phyloP scores from a whole-genome alignment of 208 protist genomes.

The Giardia duodenalis region DNA sequence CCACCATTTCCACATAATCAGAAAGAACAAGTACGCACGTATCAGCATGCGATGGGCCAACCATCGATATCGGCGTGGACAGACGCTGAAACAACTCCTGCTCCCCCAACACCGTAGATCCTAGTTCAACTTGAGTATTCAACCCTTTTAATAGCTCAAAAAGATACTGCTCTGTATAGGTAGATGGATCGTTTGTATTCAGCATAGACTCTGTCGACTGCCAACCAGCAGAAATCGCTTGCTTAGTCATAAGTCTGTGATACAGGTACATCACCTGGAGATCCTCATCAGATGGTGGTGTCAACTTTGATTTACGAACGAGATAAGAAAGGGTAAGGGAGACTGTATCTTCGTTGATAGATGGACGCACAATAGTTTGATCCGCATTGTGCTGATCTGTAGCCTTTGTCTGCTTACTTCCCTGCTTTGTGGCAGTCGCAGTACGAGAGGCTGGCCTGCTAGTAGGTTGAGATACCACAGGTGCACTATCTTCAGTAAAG shows the following conservation, averaged over 20 bases:
- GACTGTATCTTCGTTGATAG: background rate
- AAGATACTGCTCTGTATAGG: too few relatives aligned
- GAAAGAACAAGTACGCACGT: background rate
- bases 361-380: background rate
- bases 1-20: background rate
- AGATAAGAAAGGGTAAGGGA: background rate
- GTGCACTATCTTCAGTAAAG: too few relatives aligned
- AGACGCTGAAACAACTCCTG: background rate
- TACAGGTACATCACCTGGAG: too few relatives aligned
- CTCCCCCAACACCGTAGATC: background rate
- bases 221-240: too few relatives aligned
- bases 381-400: background rate
- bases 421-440: background rate
- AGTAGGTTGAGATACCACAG: background rate
- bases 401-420: background rate
- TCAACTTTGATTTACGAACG: too few relatives aligned
- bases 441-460: background rate
- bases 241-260: too few relatives aligned
- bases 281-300: too few relatives aligned
- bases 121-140: too few relatives aligned
- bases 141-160: too few relatives aligned
- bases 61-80: background rate
- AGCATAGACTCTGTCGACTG: too few relatives aligned
- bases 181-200: too few relatives aligned
- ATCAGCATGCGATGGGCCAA: background rate